These are phyloP conservation scores for Colletotrichum liriopes DNA, from an alignment of 2,329 filamentous ascomycete genomes.

Conservation along the genomic window DNA sequence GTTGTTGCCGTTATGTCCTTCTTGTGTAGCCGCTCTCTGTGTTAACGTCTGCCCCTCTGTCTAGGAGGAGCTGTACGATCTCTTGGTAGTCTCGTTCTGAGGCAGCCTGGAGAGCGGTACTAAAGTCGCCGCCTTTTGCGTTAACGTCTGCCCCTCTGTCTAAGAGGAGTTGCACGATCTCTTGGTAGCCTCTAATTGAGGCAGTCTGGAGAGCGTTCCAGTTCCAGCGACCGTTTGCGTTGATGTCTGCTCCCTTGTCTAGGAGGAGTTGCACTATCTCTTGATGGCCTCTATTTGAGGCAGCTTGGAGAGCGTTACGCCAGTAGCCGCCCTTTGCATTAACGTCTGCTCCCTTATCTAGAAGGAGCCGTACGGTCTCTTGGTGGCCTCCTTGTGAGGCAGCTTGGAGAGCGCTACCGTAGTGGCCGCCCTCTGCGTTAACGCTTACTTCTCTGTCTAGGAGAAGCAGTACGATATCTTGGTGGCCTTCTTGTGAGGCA, in stretches of 20 bases:
- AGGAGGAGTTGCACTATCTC: neutral
- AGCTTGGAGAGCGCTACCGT: constrained; percentile 41
- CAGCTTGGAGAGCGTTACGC: neutral
- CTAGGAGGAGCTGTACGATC: constrained; percentile 26
- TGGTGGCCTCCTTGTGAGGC: constrained; percentile 33
- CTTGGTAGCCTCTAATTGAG: constrained; percentile 4
- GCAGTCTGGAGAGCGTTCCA: constrained; percentile 20
- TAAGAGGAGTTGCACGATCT: constrained; percentile 30
- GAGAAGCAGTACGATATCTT: constrained; percentile 17
- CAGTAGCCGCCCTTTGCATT: neutral
- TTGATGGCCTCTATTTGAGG: neutral
- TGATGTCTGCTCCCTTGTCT: constrained; percentile 1
- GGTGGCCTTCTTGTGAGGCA: neutral
- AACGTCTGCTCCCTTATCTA: constrained; percentile 37
- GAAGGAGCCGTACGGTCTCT: neutral
- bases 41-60: constrained; percentile 35
- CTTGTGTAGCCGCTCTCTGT: constrained; percentile 37
- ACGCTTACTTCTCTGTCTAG: constrained; percentile 32
- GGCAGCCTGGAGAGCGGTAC: constrained; percentile 43
- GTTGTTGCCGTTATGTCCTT: too few species aligned
- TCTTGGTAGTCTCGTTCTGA: constrained; percentile 6
- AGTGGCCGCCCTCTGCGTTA: constrained; percentile 36
- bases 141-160: constrained; percentile 18
- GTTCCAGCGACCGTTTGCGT: too few species aligned
- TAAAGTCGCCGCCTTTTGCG: neutral